Percentiles rank a stretch among this genome's conserved stretches.
Evolutionary conservation across 75 land plant genomes (phyloP).

Genomic region (Larix kaempferi): DNA sequence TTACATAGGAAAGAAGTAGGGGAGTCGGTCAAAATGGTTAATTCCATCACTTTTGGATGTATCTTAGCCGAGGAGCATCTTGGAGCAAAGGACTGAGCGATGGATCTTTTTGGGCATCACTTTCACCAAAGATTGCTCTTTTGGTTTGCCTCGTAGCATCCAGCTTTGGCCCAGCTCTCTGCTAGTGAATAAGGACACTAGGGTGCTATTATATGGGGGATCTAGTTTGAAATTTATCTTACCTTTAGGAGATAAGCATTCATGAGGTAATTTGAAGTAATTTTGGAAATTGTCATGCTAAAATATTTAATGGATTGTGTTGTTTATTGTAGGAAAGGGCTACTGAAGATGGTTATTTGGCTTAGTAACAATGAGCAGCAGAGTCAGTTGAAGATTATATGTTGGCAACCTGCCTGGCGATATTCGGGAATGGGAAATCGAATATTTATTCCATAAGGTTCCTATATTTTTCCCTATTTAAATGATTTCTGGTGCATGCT

Average conservation of each 20-base stretch:
- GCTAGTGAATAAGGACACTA: not conserved
- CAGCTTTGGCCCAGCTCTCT: not conserved
- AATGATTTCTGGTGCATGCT: not conserved
- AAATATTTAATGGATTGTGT: not conserved
- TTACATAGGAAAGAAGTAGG: not conserved
- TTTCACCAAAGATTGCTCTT: conserved; percentile 33
- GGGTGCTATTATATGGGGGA: conserved; percentile 4
- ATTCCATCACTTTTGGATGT: not conserved
- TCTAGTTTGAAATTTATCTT: not conserved
- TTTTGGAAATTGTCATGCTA: not conserved
- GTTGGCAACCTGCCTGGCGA: conserved; percentile 54
- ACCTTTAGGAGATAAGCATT: not conserved
- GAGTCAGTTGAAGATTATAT: conserved; percentile 56
- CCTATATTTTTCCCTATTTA: not conserved
- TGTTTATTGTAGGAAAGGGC: not conserved
- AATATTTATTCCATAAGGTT: conserved; percentile 28
- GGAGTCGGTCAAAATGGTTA: conserved; percentile 4
- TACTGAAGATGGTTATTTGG: not conserved
- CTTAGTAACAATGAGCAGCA: conserved; percentile 39
- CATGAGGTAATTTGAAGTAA: not conserved
- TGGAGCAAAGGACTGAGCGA: conserved; percentile 43
- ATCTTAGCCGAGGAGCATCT: conserved; percentile 32
- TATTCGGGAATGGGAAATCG: conserved; percentile 25
- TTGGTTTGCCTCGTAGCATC: conserved; percentile 39
- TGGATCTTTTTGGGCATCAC: conserved; percentile 28